These are phyloP conservation scores for Colletotrichum limetticola DNA, from an alignment of 2,329 filamentous ascomycete genomes.

Conservation along the genomic window DNA sequence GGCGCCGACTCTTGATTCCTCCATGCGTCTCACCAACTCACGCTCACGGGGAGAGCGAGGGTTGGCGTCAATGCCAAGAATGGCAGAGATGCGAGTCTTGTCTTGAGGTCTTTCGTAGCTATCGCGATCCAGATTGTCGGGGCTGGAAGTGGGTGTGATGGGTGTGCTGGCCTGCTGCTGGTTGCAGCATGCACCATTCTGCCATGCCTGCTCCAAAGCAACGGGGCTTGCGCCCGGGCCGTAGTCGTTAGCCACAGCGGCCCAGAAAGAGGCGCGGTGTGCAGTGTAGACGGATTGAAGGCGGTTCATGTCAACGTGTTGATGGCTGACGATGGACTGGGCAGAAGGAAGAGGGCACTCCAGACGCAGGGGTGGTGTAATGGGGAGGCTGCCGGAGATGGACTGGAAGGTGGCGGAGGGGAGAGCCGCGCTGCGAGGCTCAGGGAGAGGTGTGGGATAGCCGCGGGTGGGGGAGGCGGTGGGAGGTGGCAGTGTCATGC, in stretches of 20 bases:
- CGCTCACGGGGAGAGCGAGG: slow-evolving; percentile 67
- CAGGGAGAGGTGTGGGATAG: slow-evolving; percentile 54
- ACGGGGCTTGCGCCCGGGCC: slow-evolving; percentile 70
- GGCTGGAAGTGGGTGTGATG: slow-evolving; percentile 64
- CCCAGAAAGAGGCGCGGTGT: slow-evolving; percentile 80
- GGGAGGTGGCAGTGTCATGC: slow-evolving; percentile 56
- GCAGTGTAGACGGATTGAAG: slow-evolving; percentile 77
- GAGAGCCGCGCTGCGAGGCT: slow-evolving; percentile 58
- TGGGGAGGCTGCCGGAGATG: slow-evolving; percentile 39
- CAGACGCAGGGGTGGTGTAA: slow-evolving; percentile 63
- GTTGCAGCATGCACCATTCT: slow-evolving; percentile 56
- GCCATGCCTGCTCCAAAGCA: slow-evolving; percentile 78
- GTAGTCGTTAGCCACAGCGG: slow-evolving; percentile 77
- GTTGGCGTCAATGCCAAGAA: slow-evolving; percentile 69
- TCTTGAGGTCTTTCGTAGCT: slow-evolving; percentile 55
- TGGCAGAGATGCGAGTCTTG: slow-evolving; percentile 71
- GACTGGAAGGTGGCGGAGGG: slow-evolving; percentile 51
- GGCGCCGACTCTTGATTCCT: slow-evolving; percentile 57
- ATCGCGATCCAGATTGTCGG: slow-evolving; percentile 57
- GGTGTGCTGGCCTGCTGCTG: slow-evolving; percentile 54
- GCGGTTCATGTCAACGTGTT: slow-evolving; percentile 71
- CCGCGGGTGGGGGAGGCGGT: slow-evolving; percentile 48
- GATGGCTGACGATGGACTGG: slow-evolving; percentile 44
- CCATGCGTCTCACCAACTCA: slow-evolving; percentile 66
- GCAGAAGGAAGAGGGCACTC: slow-evolving; percentile 64